These are phyloP conservation scores for Oryza meyeriana DNA, from an alignment of 176 grass and related monocot species.

Conservation along the genomic window DNA sequence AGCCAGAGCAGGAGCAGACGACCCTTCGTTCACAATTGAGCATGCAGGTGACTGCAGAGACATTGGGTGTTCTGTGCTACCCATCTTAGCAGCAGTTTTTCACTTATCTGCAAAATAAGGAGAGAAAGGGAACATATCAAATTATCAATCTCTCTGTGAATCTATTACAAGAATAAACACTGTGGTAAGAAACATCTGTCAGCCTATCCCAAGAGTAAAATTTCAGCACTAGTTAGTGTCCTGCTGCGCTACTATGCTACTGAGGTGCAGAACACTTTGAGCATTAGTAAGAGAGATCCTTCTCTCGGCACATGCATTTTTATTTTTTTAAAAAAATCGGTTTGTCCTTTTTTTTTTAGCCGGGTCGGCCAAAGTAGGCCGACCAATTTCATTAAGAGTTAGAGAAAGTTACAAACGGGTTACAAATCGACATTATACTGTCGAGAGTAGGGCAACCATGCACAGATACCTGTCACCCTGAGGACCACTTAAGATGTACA, in stretches of 20 bases:
- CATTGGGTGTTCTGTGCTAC: constrained; percentile 21
- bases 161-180: background rate
- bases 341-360: background rate
- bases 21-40: constrained; percentile 22
- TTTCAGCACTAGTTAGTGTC: background rate
- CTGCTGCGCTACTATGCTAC: background rate
- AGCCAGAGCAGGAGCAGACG: constrained; percentile 1
- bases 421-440: too few species aligned
- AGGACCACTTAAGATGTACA: too few species aligned
- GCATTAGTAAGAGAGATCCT: background rate
- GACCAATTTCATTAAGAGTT: too few species aligned
- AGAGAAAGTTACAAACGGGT: too few species aligned
- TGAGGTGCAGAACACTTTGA: background rate
- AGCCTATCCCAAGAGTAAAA: background rate
- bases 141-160: background rate
- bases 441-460: too few species aligned
- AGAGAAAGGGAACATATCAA: background rate
- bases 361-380: too few species aligned
- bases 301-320: background rate
- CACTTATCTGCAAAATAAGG: constrained; percentile 4
- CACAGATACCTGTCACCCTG: too few species aligned
- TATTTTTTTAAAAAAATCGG: background rate
- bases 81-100: constrained; percentile 30
- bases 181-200: background rate
- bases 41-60: background rate